Evolutionary conservation across 179 eudicot species (phyloP), one percentile per base, ranked within the genome.

Genomic region (Gypsophila paniculata): DNA sequence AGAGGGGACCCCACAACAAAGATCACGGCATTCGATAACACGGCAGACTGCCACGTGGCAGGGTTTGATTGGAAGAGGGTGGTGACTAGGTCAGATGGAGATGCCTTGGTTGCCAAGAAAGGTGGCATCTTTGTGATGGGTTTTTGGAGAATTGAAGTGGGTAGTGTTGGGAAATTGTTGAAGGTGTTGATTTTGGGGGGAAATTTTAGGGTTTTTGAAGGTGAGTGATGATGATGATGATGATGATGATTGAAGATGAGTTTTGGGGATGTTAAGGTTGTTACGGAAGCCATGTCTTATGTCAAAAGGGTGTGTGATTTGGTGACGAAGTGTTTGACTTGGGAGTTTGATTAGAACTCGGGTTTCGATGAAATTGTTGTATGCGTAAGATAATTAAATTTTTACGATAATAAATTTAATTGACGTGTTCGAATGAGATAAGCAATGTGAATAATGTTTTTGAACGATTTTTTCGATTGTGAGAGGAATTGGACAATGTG

Each of bases 1-100:
- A 93, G 48, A n/a, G 97, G 98, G 60, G 88, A 77, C 42, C 97
- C 98, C 82, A 93, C 15, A 8, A 87, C 34, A 60, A 93, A 93
- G 49, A 93, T 93, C 23, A 85, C 22, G 2, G 75, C 53, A 74
- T 93, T 93, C 29, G 96, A 77, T 15, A 85, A 8, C 4, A 86
- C n/a, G 18, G 98, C 86, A 0, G 98, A 91, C 72, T 86, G 81
- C 97, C 96, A 93, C 15, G 95, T 86, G 80, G 90, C 78, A 4
- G 91, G 96, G 38, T 85, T 87, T 3, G 87, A 74, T 73, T 77
- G 80, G 62, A 85, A 70, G 59, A 86, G 74, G 39, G 75, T 82
- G 32, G 82, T 68, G 5, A 79, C 65, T 11, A 82, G 63, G 73
- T 76, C 84, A 74, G 19, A 15, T 17, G 86, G 59, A 34, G 68